These are phyloP conservation scores for Chamaecyparis obtusa DNA, from an alignment of 75 land plant genomes.

Conservation along the genomic window DNA sequence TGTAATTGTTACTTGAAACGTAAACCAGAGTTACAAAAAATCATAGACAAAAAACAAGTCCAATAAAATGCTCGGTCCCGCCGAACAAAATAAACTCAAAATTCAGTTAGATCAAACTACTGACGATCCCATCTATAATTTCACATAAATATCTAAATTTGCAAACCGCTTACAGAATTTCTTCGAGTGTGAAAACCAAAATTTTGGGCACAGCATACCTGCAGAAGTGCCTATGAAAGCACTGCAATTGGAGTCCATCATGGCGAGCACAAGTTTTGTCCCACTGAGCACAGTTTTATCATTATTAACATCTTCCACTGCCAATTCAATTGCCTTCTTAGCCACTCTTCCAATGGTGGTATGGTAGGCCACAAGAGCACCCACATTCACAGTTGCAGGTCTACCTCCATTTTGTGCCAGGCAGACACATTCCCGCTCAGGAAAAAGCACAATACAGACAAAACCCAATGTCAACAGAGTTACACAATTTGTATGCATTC, in stretches of 20 bases:
- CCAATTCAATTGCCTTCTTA: slow-evolving; percentile 17
- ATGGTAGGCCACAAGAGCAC: slow-evolving; percentile 19
- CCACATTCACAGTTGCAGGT: slow-evolving; percentile 19
- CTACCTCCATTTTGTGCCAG: neutral
- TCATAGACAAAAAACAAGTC: neutral
- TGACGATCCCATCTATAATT: neutral
- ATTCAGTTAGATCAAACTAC: neutral
- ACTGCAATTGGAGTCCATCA: slow-evolving; percentile 17
- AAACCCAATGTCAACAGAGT: neutral
- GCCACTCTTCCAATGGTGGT: slow-evolving; percentile 20
- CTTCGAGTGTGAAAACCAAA: neutral
- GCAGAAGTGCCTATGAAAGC: slow-evolving; percentile 25
- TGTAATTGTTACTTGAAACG: no score
- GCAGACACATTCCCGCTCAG: neutral
- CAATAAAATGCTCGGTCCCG: neutral
- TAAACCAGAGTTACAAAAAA: no score
- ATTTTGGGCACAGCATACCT: slow-evolving; percentile 6
- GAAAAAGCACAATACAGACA: neutral
- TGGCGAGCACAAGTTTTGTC: slow-evolving; percentile 8
- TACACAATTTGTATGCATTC: neutral
- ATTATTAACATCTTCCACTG: slow-evolving; percentile 18
- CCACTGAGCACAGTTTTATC: slow-evolving; percentile 17
- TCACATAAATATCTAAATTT: neutral
- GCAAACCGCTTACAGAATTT: neutral
- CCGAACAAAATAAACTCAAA: neutral